Conservation (phyloP, 805 yeast species). For the Saturnispora kantuleensis region DNA sequence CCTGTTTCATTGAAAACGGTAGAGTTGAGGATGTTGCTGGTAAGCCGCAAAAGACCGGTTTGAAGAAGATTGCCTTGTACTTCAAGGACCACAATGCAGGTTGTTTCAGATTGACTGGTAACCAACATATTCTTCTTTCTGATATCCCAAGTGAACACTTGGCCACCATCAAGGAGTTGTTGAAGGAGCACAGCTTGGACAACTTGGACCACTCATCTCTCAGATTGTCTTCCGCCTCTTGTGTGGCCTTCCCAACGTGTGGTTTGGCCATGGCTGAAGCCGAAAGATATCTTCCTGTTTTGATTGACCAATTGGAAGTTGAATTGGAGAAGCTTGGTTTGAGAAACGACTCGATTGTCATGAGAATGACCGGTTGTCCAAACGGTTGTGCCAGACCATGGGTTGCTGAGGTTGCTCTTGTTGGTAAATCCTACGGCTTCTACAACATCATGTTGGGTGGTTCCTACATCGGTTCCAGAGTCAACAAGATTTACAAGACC, state of each 20-base stretch:
- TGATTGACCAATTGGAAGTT: slow-evolving; percentile 74
- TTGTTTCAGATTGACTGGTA: slow-evolving; percentile 89
- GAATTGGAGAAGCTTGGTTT: slow-evolving; percentile 85
- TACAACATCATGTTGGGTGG: slow-evolving; percentile 94
- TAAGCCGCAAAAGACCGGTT: slow-evolving; percentile 81
- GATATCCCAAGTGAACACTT: slow-evolving; percentile 63
- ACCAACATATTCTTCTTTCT: slow-evolving; percentile 81
- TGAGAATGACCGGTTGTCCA: slow-evolving; percentile 99
- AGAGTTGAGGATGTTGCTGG: slow-evolving; percentile 90
- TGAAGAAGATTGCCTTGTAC: slow-evolving; percentile 65
- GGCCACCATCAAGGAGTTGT: slow-evolving; percentile 47
- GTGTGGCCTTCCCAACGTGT: slow-evolving; percentile 98
- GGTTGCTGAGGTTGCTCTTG: slow-evolving; percentile 92
- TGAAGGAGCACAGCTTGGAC: slow-evolving; percentile 71
- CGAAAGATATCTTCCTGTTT: slow-evolving; percentile 80
- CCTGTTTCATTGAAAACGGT: slow-evolving; percentile 92
- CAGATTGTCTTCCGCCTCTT: slow-evolving; percentile 86
- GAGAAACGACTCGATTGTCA: slow-evolving; percentile 86
- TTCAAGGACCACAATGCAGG: slow-evolving; percentile 56
- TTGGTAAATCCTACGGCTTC: slow-evolving; percentile 90
- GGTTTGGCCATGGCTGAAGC: slow-evolving; percentile 99
- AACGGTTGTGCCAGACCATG: slow-evolving; percentile 98
- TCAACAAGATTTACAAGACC: slow-evolving; percentile 81
- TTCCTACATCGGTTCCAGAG: slow-evolving; percentile 86
- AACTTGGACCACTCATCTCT: slow-evolving; percentile 67